Conservation (phyloP, 192 early-diverging fungal species). For the Coemansia sp. region DNA sequence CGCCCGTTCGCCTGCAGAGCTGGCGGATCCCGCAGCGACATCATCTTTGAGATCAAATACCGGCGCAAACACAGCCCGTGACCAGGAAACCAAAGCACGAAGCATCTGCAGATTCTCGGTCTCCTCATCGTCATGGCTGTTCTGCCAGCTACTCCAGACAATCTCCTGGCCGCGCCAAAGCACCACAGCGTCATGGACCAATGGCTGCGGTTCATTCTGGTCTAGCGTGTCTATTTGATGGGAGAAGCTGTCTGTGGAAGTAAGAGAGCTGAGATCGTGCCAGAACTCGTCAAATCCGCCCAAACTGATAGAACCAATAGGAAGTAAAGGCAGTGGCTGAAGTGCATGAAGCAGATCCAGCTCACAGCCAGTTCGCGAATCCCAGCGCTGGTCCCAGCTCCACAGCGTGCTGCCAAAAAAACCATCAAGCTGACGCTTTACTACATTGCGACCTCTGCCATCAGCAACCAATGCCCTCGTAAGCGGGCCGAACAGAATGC, state of each 20-base stretch:
- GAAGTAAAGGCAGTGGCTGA: slow-evolving; percentile 31
- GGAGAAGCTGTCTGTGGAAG: no score
- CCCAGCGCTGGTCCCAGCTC: slow-evolving; percentile 40
- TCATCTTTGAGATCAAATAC: slow-evolving; percentile 10
- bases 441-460: neutral
- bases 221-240: neutral
- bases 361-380: slow-evolving; percentile 13
- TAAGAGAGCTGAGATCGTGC: slow-evolving; percentile 25
- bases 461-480: slow-evolving; percentile 1
- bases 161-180: slow-evolving; percentile 38
- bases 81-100: slow-evolving; percentile 40
- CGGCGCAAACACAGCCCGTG: slow-evolving; percentile 38
- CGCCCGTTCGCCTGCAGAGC: neutral
- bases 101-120: slow-evolving; percentile 4
- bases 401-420: slow-evolving; percentile 44
- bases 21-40: neutral
- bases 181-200: slow-evolving; percentile 25
- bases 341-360: slow-evolving; percentile 31
- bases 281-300: slow-evolving; percentile 49
- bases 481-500: slow-evolving; percentile 29
- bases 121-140: neutral
- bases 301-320: slow-evolving; percentile 37
- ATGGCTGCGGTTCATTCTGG: neutral
- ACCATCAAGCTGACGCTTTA: slow-evolving; percentile 33
- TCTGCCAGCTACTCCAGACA: slow-evolving; percentile 29